phyloP scores from a whole-genome alignment of 2,329 filamentous ascomycete genomes.

The Penicillium vulpinum region DNA sequence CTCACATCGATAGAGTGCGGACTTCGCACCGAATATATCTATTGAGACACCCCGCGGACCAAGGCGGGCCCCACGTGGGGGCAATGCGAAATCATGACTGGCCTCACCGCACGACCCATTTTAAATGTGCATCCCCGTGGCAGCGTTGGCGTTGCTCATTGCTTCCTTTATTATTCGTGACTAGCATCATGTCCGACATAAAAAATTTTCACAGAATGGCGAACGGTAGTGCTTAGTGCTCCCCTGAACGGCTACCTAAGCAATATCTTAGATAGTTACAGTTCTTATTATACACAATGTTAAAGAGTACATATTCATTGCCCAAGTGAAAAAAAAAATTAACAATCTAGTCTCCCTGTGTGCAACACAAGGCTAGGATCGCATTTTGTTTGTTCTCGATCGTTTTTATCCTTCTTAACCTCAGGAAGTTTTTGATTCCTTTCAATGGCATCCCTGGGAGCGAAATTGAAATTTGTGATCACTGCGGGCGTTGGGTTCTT shows the following conservation, averaged over 20 bases:
- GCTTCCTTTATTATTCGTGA: neutral
- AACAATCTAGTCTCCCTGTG: too few species aligned
- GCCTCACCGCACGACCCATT: neutral
- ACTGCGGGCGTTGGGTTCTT: conserved; percentile 29
- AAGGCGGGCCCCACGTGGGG: conserved; percentile 14
- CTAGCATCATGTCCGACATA: neutral
- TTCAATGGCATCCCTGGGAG: conserved; percentile 12
- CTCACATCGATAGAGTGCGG: neutral
- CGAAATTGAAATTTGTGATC: conserved; percentile 24
- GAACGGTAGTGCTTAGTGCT: too few species aligned
- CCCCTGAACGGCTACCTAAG: too few species aligned
- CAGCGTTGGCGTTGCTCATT: neutral
- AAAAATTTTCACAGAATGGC: neutral
- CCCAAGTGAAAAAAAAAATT: neutral
- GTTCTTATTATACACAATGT: neutral
- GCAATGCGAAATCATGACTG: conserved; percentile 1
- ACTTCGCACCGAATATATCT: conserved; percentile 21
- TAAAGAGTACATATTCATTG: neutral
- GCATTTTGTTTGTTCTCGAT: neutral
- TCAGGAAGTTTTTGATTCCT: neutral
- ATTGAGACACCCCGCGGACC: neutral
- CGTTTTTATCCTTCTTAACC: neutral
- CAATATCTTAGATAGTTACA: too few species aligned
- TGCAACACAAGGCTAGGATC: neutral
- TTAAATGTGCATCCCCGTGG: neutral